phyloP scores from a whole-genome alignment of 208 protist genomes.

The Wallacemonas sp. region DNA sequence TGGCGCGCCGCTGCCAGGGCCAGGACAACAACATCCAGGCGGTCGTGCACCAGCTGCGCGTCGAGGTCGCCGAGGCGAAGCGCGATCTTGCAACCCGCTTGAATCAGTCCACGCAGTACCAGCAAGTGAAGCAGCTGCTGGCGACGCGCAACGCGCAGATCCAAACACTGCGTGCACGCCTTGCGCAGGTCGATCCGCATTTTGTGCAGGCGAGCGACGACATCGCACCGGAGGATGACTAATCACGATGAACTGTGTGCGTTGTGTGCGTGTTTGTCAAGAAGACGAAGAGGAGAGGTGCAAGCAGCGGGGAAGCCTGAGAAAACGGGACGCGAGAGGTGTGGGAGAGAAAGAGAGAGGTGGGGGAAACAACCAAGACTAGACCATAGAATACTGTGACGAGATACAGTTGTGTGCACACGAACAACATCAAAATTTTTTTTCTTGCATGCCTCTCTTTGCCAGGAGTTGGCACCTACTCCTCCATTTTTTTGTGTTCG shows the following conservation, averaged over 20 bases:
- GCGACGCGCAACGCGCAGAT: constrained; percentile 65
- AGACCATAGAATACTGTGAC: too few species aligned
- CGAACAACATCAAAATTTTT: too few species aligned
- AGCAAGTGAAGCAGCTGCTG: constrained; percentile 71
- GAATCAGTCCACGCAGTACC: constrained; percentile 78
- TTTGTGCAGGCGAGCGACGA: constrained; percentile 36
- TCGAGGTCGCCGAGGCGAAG: constrained; percentile 60
- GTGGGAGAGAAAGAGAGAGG: too few species aligned
- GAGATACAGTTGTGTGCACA: too few species aligned
- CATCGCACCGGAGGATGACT: constrained; percentile 61
- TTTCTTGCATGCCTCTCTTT: too few species aligned
- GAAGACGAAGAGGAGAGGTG: too few species aligned
- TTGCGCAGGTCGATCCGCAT: constrained; percentile 48
- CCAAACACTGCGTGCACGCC: constrained; percentile 38
- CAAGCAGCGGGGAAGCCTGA: too few species aligned
- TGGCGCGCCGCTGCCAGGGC: constrained; percentile 33
- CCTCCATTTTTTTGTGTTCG: too few species aligned
- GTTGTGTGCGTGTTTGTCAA: background rate
- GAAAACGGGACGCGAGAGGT: too few species aligned
- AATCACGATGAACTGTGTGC: constrained; percentile 10
- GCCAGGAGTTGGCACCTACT: too few species aligned
- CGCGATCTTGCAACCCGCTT: constrained; percentile 62
- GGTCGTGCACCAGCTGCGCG: constrained; percentile 42
- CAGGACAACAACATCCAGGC: constrained; percentile 40
- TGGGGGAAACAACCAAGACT: too few species aligned